Evolutionary conservation across 202 grass and related monocot species (phyloP).

Genomic region (Cymbopogon flexuosus): DNA sequence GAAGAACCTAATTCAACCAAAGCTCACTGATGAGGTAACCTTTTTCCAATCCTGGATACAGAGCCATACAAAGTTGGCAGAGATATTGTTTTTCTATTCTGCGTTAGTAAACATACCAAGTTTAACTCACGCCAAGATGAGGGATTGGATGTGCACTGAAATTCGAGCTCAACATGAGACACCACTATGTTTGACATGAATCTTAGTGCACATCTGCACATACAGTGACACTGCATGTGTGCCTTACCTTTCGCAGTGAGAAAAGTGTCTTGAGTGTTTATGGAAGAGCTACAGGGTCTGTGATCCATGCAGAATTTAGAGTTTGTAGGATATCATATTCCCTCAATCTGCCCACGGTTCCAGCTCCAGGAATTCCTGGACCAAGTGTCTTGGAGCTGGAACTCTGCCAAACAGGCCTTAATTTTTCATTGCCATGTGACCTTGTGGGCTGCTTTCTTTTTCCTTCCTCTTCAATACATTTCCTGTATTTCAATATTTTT

Average conservation of each 20-base stretch:
- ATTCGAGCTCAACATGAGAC: background rate
- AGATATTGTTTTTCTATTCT: background rate
- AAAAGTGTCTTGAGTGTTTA: background rate
- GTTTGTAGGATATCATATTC: background rate
- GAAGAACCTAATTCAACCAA: slow-evolving; percentile 90
- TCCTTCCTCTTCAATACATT: background rate
- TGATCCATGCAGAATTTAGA: background rate
- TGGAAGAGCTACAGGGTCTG: background rate
- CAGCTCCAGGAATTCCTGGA: background rate
- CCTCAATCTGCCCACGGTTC: background rate
- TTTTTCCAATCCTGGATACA: background rate
- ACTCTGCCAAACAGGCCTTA: background rate
- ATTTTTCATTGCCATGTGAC: background rate
- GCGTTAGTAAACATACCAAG: background rate
- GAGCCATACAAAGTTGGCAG: background rate
- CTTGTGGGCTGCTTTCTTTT: background rate
- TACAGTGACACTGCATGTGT: background rate
- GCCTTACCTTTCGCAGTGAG: background rate
- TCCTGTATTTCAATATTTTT: background rate
- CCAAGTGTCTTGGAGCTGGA: background rate
- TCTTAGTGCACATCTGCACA: background rate
- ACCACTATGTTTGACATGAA: background rate
- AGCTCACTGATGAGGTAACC: slow-evolving; percentile 84
- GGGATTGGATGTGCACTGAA: background rate
- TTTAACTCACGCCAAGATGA: background rate